Conservation (phyloP, 2,329 filamentous ascomycete species). For the Ophiostoma sp. region DNA sequence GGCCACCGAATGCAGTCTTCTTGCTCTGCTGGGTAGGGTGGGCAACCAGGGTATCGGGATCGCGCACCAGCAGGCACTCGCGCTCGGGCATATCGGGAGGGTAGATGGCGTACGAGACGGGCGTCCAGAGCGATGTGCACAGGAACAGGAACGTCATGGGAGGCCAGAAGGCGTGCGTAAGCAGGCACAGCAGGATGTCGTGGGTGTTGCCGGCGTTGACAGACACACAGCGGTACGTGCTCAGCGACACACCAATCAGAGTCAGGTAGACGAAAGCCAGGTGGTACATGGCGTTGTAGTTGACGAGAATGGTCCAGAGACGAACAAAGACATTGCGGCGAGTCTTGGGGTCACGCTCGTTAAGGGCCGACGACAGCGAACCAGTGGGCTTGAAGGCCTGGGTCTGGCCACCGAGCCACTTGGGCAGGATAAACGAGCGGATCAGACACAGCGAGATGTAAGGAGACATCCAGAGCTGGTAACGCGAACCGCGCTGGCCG, state of each 20-base stretch:
- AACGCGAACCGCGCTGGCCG: slow-evolving; percentile 51
- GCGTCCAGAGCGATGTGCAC: slow-evolving; percentile 52
- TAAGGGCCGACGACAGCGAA: slow-evolving; percentile 49
- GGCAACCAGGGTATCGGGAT: slow-evolving; percentile 49
- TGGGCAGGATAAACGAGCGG: slow-evolving; percentile 53
- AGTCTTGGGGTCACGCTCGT: slow-evolving; percentile 51
- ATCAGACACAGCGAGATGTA: slow-evolving; percentile 55
- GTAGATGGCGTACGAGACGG: slow-evolving; percentile 55
- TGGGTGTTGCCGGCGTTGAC: slow-evolving; percentile 48
- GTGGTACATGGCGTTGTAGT: slow-evolving; percentile 49
- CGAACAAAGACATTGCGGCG: slow-evolving; percentile 50
- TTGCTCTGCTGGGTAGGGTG: slow-evolving; percentile 42
- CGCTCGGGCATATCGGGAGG: slow-evolving; percentile 55
- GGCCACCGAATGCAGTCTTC: slow-evolving; percentile 46
- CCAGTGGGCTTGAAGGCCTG: slow-evolving; percentile 58
- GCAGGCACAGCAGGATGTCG: slow-evolving; percentile 47
- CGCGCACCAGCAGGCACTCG: slow-evolving; percentile 52
- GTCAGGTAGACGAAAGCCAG: slow-evolving; percentile 32
- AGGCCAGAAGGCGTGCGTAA: slow-evolving; percentile 59
- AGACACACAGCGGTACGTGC: slow-evolving; percentile 40
- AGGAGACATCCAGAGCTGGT: slow-evolving; percentile 59
- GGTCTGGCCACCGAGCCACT: slow-evolving; percentile 54
- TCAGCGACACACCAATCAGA: slow-evolving; percentile 46
- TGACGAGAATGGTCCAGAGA: slow-evolving; percentile 49
- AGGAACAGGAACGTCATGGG: slow-evolving; percentile 54